Evolutionary conservation across 768 basidiomycete genomes (phyloP).

Genomic region (Dacryopinax primogenitus): DNA sequence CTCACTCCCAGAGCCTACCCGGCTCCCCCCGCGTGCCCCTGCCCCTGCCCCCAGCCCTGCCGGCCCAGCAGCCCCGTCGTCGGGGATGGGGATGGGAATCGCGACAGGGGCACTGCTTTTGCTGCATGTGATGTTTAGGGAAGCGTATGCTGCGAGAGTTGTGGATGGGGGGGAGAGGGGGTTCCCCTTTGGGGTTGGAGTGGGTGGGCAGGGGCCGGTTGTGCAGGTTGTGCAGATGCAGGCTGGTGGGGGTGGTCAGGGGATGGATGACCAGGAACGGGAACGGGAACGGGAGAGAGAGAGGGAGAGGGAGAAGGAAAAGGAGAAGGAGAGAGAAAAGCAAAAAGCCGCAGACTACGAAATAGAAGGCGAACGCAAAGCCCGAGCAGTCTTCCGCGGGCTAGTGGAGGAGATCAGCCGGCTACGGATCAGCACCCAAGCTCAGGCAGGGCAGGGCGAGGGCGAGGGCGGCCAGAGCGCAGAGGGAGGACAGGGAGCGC

Average conservation of each 20-base stretch:
- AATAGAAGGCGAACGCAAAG: slow-evolving; percentile 6
- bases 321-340: slow-evolving; percentile 13
- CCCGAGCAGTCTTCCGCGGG: slow-evolving; percentile 7
- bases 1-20: background rate
- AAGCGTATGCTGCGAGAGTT: background rate
- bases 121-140: background rate
- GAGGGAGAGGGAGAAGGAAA: no score
- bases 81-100: no score
- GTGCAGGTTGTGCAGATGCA: no score
- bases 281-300: slow-evolving; percentile 53
- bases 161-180: no score
- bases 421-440: background rate
- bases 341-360: background rate
- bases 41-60: background rate
- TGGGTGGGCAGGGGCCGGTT: no score
- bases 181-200: no score
- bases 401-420: background rate
- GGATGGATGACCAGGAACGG: slow-evolving; percentile 73
- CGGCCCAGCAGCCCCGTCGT: background rate
- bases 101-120: background rate
- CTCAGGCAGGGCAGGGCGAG: no score
- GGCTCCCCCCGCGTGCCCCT: background rate
- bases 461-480: no score
- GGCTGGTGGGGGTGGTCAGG: no score
- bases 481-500: no score